These are phyloP conservation scores for Boletales sp. DNA, from an alignment of 768 basidiomycete genomes.

Conservation along the genomic window DNA sequence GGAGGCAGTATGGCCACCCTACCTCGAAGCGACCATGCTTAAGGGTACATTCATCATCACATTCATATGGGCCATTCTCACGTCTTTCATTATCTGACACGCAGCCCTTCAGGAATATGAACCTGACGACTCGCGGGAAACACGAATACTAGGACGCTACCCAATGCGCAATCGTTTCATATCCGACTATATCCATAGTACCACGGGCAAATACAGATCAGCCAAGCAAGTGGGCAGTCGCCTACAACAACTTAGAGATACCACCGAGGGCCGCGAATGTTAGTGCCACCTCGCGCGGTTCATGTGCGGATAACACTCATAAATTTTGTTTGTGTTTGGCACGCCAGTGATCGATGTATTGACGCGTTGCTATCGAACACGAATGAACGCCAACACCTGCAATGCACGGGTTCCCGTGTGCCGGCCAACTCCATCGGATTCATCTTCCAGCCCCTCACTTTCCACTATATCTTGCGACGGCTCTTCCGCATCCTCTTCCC, in stretches of 20 bases:
- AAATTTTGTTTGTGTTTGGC: constrained; percentile 31
- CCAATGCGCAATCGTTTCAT: constrained; percentile 80
- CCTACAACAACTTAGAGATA: constrained; percentile 73
- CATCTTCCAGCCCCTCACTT: constrained; percentile 14
- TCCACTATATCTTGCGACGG: constrained; percentile 28
- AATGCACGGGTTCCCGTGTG: constrained; percentile 16
- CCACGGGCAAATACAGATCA: constrained; percentile 66
- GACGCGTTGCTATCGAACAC: constrained; percentile 32
- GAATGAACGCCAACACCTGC: constrained; percentile 18
- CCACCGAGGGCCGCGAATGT: constrained; percentile 69
- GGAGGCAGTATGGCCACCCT: constrained; percentile 77
- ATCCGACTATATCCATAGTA: constrained; percentile 68
- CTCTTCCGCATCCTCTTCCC: constrained; percentile 19
- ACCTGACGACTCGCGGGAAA: constrained; percentile 70
- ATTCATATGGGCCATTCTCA: constrained; percentile 15
- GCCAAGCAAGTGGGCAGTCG: constrained; percentile 81
- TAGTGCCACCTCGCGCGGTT: constrained; percentile 33
- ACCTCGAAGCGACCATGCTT: constrained; percentile 72
- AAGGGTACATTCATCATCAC: constrained; percentile 47
- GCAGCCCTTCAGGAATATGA: constrained; percentile 69
- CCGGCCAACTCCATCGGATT: constrained; percentile 10
- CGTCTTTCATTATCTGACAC: constrained; percentile 13
- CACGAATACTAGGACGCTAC: constrained; percentile 68
- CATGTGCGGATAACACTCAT: constrained; percentile 26
- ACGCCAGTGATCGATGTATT: constrained; percentile 32